Conservation (phyloP, 257 asterid species). For the Lycium barbarum region DNA sequence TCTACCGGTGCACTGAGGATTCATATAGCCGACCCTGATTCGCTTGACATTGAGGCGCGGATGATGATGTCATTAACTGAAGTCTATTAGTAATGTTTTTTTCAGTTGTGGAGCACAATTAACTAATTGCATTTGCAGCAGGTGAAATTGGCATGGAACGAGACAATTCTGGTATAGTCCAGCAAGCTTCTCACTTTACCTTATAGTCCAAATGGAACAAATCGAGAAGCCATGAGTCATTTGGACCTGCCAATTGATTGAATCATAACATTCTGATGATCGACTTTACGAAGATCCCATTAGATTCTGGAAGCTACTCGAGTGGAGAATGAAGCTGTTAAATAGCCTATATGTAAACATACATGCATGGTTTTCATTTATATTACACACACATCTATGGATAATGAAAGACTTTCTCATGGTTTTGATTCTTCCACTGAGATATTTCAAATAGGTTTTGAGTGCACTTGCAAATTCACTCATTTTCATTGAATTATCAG, state of each 20-base stretch:
- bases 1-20: not conserved
- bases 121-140: constrained; percentile 20
- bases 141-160: constrained; percentile 19
- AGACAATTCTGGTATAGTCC: not conserved
- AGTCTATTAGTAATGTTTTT: too few species aligned
- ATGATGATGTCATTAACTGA: too few species aligned
- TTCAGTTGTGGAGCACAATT: not conserved
- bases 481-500: not conserved
- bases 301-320: not conserved
- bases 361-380: not conserved
- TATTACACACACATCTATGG: constrained; percentile 2
- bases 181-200: not conserved
- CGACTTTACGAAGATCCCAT: not conserved
- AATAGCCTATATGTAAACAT: not conserved
- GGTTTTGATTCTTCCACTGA: not conserved
- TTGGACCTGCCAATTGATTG: constrained; percentile 6
- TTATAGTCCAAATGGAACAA: constrained; percentile 20
- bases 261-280: not conserved
- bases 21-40: not conserved
- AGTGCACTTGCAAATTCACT: not conserved
- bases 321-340: not conserved
- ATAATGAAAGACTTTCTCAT: not conserved
- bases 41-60: not conserved
- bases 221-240: constrained; percentile 26
- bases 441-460: not conserved